Evolutionary conservation across 306 rosid genomes (phyloP).

Genomic region (Medicago arabica): DNA sequence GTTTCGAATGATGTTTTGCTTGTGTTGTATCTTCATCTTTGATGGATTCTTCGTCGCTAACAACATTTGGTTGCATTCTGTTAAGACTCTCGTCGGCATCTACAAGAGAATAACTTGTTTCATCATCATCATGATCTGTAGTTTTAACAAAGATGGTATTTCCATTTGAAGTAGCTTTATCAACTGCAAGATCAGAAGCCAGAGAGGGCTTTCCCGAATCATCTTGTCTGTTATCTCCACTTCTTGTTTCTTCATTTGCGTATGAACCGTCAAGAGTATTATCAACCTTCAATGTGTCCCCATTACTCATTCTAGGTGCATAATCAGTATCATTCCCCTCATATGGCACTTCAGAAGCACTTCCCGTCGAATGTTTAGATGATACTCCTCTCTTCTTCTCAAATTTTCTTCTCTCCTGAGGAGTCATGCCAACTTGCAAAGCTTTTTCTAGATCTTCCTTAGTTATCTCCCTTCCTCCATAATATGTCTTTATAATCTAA

Average conservation of each 20-base stretch:
- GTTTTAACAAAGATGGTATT: conserved; percentile 36
- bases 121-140: conserved; percentile 40
- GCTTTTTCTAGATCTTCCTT: conserved; percentile 86
- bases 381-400: conserved; percentile 72
- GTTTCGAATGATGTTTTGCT: conserved; percentile 61
- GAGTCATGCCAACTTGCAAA: conserved; percentile 85
- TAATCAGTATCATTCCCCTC: conserved; percentile 47
- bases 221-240: conserved; percentile 43
- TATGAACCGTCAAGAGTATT: conserved; percentile 42
- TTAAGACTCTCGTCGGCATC: conserved; percentile 42
- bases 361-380: conserved; percentile 52
- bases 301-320: conserved; percentile 37
- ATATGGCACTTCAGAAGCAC: conserved; percentile 41
- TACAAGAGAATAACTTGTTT: conserved; percentile 34
- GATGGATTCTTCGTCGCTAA: conserved; percentile 44
- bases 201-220: conserved; percentile 42
- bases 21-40: conserved; percentile 45
- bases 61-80: conserved; percentile 46
- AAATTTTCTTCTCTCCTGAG: conserved; percentile 79
- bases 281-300: conserved; percentile 39
- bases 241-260: conserved; percentile 32
- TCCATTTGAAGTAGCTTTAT: conserved; percentile 46
- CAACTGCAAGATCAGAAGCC: conserved; percentile 46
- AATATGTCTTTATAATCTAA: conserved; percentile 79
- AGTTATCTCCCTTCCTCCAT: conserved; percentile 86